Evolutionary conservation across 2,329 filamentous ascomycete species (phyloP).

Genomic region (Biscogniauxia mediterranea): DNA sequence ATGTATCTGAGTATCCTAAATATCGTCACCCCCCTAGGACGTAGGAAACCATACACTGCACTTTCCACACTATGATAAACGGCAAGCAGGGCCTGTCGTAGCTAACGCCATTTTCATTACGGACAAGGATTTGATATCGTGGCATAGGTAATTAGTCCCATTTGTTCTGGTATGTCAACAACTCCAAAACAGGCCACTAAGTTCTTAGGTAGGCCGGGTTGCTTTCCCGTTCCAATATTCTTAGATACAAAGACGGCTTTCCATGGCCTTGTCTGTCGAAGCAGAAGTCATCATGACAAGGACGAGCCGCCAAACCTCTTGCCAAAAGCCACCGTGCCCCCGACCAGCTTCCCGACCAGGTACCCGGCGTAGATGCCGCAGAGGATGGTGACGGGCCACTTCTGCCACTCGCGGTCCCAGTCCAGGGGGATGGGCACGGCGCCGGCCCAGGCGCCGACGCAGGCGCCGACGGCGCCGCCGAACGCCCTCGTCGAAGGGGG

Average conservation of each 20-base stretch:
- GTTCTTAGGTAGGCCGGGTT: no score
- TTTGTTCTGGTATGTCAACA: not conserved
- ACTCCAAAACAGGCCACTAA: not conserved
- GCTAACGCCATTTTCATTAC: not conserved
- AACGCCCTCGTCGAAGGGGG: constrained; percentile 81
- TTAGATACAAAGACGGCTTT: no score
- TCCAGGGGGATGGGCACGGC: constrained; percentile 94
- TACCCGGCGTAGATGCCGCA: constrained; percentile 80
- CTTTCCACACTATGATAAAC: not conserved
- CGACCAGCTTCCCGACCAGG: constrained; percentile 64
- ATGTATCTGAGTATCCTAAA: no score
- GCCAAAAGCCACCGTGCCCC: constrained; percentile 50
- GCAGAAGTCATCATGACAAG: no score
- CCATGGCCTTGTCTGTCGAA: no score
- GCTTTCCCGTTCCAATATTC: no score
- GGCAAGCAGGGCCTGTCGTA: not conserved
- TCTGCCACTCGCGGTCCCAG: constrained; percentile 99
- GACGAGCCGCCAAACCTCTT: constrained; percentile 35
- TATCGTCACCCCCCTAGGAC: no score
- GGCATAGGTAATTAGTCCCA: no score
- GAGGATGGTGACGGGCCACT: constrained; percentile 91
- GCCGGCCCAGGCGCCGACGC: constrained; percentile 85
- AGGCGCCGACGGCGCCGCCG: constrained; percentile 74
- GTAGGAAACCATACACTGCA: not conserved
- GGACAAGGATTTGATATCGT: not conserved